Conservation (phyloP, 225 moss, liverwort and hornwort genomes). For the Bryoerythrophyllum caledonicum region DNA sequence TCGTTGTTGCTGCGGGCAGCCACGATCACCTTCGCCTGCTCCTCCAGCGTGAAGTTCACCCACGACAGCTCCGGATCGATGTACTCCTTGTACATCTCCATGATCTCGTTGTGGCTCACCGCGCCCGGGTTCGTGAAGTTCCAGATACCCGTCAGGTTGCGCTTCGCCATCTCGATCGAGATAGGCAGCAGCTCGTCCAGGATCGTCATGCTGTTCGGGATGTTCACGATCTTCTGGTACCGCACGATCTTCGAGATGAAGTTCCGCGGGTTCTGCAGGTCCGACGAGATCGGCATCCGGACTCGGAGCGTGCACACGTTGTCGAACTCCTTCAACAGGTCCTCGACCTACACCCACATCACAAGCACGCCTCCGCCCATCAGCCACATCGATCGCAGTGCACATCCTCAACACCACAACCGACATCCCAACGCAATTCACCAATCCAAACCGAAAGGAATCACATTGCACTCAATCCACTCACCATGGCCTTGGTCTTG, state of each 20-base stretch:
- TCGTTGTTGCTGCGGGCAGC: constrained; percentile 60
- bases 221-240: constrained; percentile 58
- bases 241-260: constrained; percentile 63
- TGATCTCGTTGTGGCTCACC: constrained; percentile 64
- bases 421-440: background rate
- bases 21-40: constrained; percentile 63
- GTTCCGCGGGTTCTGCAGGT: constrained; percentile 52
- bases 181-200: constrained; percentile 54
- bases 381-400: too few relatives aligned
- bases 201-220: constrained; percentile 64
- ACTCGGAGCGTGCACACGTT: constrained; percentile 53
- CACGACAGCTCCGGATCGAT: constrained; percentile 46
- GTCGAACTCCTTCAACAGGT: constrained; percentile 52
- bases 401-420: background rate
- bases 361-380: background rate
- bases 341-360: constrained; percentile 39
- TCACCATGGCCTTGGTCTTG: constrained; percentile 56
- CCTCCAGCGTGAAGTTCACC: constrained; percentile 55
- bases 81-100: constrained; percentile 65
- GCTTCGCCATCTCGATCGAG: constrained; percentile 58
- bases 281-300: constrained; percentile 54
- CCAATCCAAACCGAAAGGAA: background rate
- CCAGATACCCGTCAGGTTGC: constrained; percentile 55
- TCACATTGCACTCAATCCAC: background rate
- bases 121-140: constrained; percentile 63